These are phyloP conservation scores for Stygiomarasmius scandens DNA, from an alignment of 1,284 basidiomycete species.

Conservation along the genomic window DNA sequence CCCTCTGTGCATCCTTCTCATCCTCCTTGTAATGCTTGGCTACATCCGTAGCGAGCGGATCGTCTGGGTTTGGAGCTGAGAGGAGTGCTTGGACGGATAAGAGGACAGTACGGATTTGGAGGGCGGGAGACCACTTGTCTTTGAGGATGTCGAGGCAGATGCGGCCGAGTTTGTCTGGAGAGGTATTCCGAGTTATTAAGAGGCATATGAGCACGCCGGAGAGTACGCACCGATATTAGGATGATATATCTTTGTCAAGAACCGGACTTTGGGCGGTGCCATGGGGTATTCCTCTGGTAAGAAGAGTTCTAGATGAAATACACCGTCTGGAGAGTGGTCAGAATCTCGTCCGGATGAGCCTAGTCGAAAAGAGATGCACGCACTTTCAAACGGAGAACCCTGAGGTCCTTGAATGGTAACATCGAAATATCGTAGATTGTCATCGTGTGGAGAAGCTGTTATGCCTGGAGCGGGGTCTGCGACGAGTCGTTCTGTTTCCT, in stretches of 20 bases:
- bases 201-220: not conserved
- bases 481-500: constrained; percentile 93
- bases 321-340: constrained; percentile 62
- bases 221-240: constrained; percentile 89
- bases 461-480: constrained; percentile 97
- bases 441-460: constrained; percentile 90
- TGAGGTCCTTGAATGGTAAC: constrained; percentile 95
- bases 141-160: constrained; percentile 99
- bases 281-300: constrained; percentile 99
- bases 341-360: not conserved
- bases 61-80: constrained; percentile 96
- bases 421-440: constrained; percentile 98
- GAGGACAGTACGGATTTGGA: constrained; percentile 61
- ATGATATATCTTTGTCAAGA: constrained; percentile 99
- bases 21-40: constrained; percentile 99
- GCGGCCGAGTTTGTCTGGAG: constrained; percentile 11
- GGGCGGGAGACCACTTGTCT: constrained; percentile 98
- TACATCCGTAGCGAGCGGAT: constrained; percentile 97
- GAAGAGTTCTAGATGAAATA: constrained; percentile 96
- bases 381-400: constrained; percentile 93
- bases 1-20: constrained; percentile 87
- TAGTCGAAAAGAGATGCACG: constrained; percentile 32
- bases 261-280: constrained; percentile 98
- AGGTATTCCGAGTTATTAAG: too few relatives aligned
- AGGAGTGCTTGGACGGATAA: constrained; percentile 96